These are phyloP conservation scores for Pseudopithomyces chartarum DNA, from an alignment of 2,329 filamentous ascomycete species.

Conservation along the genomic window DNA sequence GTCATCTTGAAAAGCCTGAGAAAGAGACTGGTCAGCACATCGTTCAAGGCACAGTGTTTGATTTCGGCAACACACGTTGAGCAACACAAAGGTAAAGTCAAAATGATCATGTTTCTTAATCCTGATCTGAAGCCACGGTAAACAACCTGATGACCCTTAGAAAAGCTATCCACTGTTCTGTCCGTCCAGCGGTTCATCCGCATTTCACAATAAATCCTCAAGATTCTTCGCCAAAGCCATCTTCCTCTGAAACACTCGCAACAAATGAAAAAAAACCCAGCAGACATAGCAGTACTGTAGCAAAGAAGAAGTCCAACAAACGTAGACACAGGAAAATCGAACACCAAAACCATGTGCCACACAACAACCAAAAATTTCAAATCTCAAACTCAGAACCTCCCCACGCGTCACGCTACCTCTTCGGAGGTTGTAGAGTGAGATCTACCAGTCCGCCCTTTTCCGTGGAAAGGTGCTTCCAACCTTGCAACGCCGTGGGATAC, in stretches of 20 bases:
- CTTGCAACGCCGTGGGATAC: constrained; percentile 40
- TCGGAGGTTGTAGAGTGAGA: constrained; percentile 27
- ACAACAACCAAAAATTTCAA: constrained; percentile 12
- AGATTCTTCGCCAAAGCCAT: background rate
- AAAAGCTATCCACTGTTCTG: background rate
- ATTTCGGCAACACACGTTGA: background rate
- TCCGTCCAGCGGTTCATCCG: constrained; percentile 5
- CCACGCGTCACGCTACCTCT: constrained; percentile 14
- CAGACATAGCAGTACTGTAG: constrained; percentile 15
- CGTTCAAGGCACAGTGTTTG: background rate
- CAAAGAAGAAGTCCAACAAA: constrained; percentile 8
- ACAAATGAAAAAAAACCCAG: constrained; percentile 18
- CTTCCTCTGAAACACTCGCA: background rate
- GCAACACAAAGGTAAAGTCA: background rate
- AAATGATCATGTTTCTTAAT: constrained; percentile 34
- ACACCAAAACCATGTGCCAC: constrained; percentile 17
- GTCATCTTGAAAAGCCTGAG: too few relatives aligned
- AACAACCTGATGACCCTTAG: constrained; percentile 17
- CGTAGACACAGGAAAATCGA: constrained; percentile 17
- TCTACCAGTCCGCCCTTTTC: constrained; percentile 38
- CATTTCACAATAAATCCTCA: constrained; percentile 18
- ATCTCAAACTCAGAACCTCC: constrained; percentile 27
- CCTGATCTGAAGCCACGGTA: constrained; percentile 27
- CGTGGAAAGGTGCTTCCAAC: constrained; percentile 27
- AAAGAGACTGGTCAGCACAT: background rate